Percentiles rank a stretch among this genome's conserved stretches.
phyloP scores from a whole-genome alignment of 495 filamentous ascomycete genomes.

The Barbatosphaeria neglecta region DNA sequence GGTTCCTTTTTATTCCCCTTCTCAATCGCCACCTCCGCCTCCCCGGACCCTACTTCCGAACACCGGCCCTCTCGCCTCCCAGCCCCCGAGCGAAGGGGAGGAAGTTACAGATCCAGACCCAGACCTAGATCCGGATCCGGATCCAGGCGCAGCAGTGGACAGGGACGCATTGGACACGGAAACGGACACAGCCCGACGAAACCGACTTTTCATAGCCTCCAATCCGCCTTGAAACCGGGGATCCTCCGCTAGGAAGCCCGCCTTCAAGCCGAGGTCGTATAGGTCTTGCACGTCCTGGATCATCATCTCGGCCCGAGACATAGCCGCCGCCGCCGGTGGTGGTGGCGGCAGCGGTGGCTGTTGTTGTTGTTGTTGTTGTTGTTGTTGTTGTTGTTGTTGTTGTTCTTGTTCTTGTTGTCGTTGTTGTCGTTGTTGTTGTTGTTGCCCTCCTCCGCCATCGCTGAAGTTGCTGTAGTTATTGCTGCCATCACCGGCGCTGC shows the following conservation, averaged over 20 bases:
- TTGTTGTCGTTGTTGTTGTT: neutral
- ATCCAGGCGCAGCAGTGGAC: no score
- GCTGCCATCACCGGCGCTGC: neutral
- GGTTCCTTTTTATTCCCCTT: no score
- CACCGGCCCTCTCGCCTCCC: no score
- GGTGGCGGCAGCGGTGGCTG: neutral
- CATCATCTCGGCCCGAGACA: neutral
- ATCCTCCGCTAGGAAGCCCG: neutral
- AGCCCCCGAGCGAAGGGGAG: no score
- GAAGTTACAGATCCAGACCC: no score
- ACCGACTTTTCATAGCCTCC: neutral
- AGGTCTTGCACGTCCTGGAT: conserved; percentile 1
- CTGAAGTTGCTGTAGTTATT: neutral
- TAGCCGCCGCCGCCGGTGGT: neutral
- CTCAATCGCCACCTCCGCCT: no score
- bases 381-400: neutral
- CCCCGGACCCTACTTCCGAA: no score
- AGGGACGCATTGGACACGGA: no score
- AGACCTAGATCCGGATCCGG: no score
- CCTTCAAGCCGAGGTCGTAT: neutral
- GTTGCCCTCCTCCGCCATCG: neutral
- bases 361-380: neutral
- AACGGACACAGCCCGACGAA: neutral
- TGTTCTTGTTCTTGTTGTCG: neutral
- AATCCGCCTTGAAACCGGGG: neutral